Evolutionary conservation across 2,329 filamentous ascomycete genomes (phyloP), one percentile per base, ranked within the genome.

Genomic region (Neospermospora avenae): DNA sequence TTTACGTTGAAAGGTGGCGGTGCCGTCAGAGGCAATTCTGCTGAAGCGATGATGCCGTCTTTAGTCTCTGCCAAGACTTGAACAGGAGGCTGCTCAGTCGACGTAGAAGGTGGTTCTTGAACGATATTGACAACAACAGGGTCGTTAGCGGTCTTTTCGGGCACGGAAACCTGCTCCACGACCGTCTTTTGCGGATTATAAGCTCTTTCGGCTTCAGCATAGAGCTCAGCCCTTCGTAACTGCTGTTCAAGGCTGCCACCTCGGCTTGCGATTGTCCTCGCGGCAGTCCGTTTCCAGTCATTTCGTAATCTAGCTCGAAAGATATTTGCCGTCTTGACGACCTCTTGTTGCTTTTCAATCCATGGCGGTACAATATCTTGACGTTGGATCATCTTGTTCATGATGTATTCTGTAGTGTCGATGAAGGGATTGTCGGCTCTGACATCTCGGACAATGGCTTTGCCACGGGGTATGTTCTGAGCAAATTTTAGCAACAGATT

Each of bases 261-360:
- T 58, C 81, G 80, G 60, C 88, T 89, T 0, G 92, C 81, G 66
- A 98, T 96, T 68, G 86, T 82, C 53, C 90, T 79, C 1, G 91
- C 87, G 4, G 89, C 91, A 74, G 96, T 90, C 37, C 92, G 82
- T 71, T 84, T 86, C 93, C 93, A 98, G 68, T 96, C 91, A 42
- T 81, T 84, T 37, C 93, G 80, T 62, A 98, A 71, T n/a, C 91
- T 79, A 2, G 79, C 76, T 2, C 95, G 83, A 71, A 99, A 97
- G 1, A 81, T 80, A 13, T 80, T 81, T 0, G 87, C 82, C 0
- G 89, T 83, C 62, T 84, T 85, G 11, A 86, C 81, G 5, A 98
- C 78, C 69, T 97, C 92, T 72, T 98, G 93, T 74, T 99, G 95
- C 76, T 97, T 98, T 75, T 99, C 95, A 61, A 99, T 98, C 95